phyloP scores from a whole-genome alignment of 1,284 basidiomycete genomes.

The Lentinus polychrous region DNA sequence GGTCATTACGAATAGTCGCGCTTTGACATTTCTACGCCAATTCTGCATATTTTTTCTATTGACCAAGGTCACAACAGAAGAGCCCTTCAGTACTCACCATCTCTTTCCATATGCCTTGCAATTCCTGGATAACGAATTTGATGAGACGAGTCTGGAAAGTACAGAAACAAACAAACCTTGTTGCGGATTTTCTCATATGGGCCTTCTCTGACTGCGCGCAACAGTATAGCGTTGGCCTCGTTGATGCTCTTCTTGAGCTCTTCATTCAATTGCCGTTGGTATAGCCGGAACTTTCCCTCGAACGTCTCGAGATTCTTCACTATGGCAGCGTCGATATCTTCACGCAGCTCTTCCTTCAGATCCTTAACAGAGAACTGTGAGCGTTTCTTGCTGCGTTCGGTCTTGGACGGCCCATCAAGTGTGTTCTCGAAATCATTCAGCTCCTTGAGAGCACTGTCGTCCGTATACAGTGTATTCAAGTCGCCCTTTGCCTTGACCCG shows the following conservation, averaged over 20 bases:
- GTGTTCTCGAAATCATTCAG: constrained; percentile 7
- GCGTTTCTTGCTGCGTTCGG: neutral
- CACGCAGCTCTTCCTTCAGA: constrained; percentile 21
- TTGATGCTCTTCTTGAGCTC: constrained; percentile 19
- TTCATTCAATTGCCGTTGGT: constrained; percentile 21
- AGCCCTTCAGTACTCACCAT: constrained; percentile 17
- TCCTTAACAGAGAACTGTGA: constrained; percentile 13
- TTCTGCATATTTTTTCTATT: constrained; percentile 16
- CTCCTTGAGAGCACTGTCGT: constrained; percentile 12
- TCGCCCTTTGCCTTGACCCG: constrained; percentile 9
- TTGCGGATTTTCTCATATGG: constrained; percentile 24
- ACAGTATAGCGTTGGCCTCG: constrained; percentile 20
- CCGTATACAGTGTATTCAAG: constrained; percentile 1
- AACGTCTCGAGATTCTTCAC: constrained; percentile 23
- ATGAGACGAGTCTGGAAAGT: neutral
- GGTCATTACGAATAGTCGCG: constrained; percentile 28
- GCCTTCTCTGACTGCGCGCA: constrained; percentile 18
- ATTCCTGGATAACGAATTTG: neutral
- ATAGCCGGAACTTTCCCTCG: constrained; percentile 26
- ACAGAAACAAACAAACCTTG: constrained; percentile 11
- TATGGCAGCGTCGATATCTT: constrained; percentile 20
- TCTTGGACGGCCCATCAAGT: neutral
- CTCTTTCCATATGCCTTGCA: constrained; percentile 20
- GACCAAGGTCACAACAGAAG: neutral
- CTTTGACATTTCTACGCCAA: constrained; percentile 30